Percentiles rank a stretch among this genome's conserved stretches.
Conservation (phyloP, 495 filamentous ascomycete species). For the Cercophora sp. region DNA sequence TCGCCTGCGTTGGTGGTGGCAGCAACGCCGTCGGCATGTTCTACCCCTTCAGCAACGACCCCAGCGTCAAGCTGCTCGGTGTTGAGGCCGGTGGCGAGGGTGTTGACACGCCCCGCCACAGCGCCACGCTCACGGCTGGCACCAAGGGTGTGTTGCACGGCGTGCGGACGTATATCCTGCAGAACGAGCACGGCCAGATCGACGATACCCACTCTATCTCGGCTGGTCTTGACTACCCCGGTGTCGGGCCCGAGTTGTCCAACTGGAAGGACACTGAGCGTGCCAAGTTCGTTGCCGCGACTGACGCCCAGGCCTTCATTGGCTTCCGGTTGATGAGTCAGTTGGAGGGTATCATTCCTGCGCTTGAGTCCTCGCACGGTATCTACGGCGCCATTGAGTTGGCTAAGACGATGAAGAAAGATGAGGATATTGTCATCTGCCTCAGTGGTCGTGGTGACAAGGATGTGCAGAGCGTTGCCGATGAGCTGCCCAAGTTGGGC, state of each 20-base stretch:
- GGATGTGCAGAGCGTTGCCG: conserved; percentile 96
- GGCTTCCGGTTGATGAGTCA: conserved; percentile 81
- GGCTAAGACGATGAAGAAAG: conserved; percentile 87
- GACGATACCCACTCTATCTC: conserved; percentile 92
- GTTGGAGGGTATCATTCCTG: conserved; percentile 94
- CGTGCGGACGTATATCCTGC: conserved; percentile 91
- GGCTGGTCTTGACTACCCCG: conserved; percentile 96
- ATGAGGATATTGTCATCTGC: conserved; percentile 90
- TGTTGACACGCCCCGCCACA: conserved; percentile 80
- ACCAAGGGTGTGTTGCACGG: conserved; percentile 92
- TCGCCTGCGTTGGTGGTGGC: conserved; percentile 94
- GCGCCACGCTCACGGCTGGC: conserved; percentile 82
- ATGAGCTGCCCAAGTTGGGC: conserved; percentile 83
- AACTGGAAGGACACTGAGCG: conserved; percentile 86
- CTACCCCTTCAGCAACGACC: conserved; percentile 86
- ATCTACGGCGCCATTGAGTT: conserved; percentile 84
- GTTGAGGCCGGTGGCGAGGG: conserved; percentile 98
- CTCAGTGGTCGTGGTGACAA: conserved; percentile 91
- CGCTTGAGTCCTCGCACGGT: conserved; percentile 89
- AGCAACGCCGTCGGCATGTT: conserved; percentile 93
- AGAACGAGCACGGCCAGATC: conserved; percentile 90
- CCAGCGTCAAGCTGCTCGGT: conserved; percentile 79
- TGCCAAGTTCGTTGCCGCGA: conserved; percentile 86
- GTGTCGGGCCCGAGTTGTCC: conserved; percentile 88
- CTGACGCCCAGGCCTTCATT: conserved; percentile 85